Conservation (phyloP, 257 asterid genomes). For the Echium plantagineum region DNA sequence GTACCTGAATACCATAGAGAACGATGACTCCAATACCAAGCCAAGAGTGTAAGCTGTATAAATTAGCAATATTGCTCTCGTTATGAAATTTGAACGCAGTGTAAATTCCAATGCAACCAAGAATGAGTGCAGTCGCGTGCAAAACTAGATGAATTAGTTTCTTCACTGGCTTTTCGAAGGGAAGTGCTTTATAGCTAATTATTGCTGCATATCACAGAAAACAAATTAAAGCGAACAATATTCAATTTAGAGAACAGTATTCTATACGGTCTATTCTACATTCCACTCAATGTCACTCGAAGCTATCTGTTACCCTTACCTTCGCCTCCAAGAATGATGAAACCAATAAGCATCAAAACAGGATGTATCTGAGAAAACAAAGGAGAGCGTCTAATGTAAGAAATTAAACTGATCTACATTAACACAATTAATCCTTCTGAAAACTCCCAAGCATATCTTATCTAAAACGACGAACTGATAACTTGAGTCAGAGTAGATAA, state of each 20-base stretch:
- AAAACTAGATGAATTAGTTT: constrained; percentile 63
- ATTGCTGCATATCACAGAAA: constrained; percentile 54
- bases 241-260: not conserved
- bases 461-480: too few relatives aligned
- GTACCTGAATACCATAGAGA: constrained; percentile 91
- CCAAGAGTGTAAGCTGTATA: constrained; percentile 98
- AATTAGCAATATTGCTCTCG: constrained; percentile 73
- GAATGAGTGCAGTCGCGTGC: constrained; percentile 71
- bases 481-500: too few relatives aligned
- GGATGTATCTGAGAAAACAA: constrained; percentile 67
- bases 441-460: not conserved
- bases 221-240: not conserved
- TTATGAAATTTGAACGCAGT: constrained; percentile 83
- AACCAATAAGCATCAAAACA: constrained; percentile 81
- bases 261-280: not conserved
- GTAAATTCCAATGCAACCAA: constrained; percentile 76
- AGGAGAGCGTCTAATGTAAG: constrained; percentile 13
- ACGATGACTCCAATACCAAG: constrained; percentile 62
- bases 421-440: not conserved
- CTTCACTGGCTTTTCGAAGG: constrained; percentile 69
- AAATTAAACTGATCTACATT: not conserved
- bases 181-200: constrained; percentile 69
- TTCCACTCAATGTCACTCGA: not conserved
- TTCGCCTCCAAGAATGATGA: constrained; percentile 75
- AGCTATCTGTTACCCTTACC: constrained; percentile 30